phyloP scores from a whole-genome alignment of 768 basidiomycete genomes.

The Psilocybe tampanensis region DNA sequence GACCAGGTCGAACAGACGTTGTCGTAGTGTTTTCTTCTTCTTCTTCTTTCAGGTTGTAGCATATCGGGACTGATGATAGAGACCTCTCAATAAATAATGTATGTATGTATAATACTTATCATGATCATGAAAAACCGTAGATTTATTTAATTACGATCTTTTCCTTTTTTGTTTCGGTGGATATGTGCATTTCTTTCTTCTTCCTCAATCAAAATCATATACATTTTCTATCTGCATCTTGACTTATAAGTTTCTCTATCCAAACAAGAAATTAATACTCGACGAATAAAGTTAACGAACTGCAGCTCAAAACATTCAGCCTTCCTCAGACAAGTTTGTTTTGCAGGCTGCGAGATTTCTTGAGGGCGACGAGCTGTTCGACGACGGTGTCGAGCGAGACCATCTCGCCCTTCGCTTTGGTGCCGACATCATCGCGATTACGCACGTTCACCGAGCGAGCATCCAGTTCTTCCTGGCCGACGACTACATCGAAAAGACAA shows the following conservation, averaged over 20 bases:
- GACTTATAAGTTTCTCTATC: too few species aligned
- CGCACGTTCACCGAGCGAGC: slow-evolving; percentile 89
- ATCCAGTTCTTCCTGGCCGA: slow-evolving; percentile 91
- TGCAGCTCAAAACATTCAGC: background rate
- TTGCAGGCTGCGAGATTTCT: slow-evolving; percentile 46
- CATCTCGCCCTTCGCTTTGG: slow-evolving; percentile 79
- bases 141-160: background rate
- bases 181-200: background rate
- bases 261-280: background rate
- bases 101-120: too few species aligned
- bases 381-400: slow-evolving; percentile 71
- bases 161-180: background rate
- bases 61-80: background rate
- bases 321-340: slow-evolving; percentile 38
- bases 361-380: slow-evolving; percentile 71
- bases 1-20: slow-evolving; percentile 46
- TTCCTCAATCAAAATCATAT: background rate
- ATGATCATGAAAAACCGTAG: background rate
- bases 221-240: background rate
- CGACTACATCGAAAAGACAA: slow-evolving; percentile 54
- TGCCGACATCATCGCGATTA: slow-evolving; percentile 92
- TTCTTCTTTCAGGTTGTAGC: background rate
- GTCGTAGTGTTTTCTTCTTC: background rate
- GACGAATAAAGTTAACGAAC: background rate
- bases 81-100: background rate